These are phyloP conservation scores for Laburnicola sp. DNA, from an alignment of 2,329 filamentous ascomycete genomes.

Conservation along the genomic window DNA sequence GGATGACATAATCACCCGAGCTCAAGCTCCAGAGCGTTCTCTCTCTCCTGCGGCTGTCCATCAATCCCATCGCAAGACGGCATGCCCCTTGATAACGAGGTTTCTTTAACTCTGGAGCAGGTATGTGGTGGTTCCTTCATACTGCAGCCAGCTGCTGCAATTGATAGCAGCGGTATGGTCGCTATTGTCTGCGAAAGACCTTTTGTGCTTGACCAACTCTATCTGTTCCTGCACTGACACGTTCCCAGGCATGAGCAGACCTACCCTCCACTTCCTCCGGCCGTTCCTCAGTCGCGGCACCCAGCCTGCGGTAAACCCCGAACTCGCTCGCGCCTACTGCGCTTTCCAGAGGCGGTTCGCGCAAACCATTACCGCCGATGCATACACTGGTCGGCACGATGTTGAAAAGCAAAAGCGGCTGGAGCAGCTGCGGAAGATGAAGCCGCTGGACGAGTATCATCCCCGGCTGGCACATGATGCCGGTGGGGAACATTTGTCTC, in stretches of 20 bases:
- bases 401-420: slow-evolving; percentile 57
- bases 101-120: slow-evolving; percentile 2
- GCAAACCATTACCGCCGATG: slow-evolving; percentile 22
- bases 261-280: slow-evolving; percentile 57
- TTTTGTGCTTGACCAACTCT: slow-evolving; percentile 5
- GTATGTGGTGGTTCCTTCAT: background rate
- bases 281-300: slow-evolving; percentile 56
- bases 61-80: background rate
- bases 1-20: slow-evolving; percentile 1
- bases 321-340: slow-evolving; percentile 57
- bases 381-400: slow-evolving; percentile 42
- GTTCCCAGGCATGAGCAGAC: slow-evolving; percentile 50
- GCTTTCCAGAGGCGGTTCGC: slow-evolving; percentile 42
- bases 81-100: background rate
- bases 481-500: slow-evolving; percentile 24
- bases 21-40: background rate
- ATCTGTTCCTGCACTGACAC: slow-evolving; percentile 44
- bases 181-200: background rate
- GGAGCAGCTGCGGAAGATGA: slow-evolving; percentile 56
- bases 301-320: slow-evolving; percentile 41
- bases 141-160: background rate
- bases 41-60: background rate
- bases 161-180: background rate
- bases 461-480: slow-evolving; percentile 50
- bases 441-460: slow-evolving; percentile 58